Base-by-base conservation (phyloP, 805 yeast genomes). In the Saccharomycopsis guyanensis region DNA sequence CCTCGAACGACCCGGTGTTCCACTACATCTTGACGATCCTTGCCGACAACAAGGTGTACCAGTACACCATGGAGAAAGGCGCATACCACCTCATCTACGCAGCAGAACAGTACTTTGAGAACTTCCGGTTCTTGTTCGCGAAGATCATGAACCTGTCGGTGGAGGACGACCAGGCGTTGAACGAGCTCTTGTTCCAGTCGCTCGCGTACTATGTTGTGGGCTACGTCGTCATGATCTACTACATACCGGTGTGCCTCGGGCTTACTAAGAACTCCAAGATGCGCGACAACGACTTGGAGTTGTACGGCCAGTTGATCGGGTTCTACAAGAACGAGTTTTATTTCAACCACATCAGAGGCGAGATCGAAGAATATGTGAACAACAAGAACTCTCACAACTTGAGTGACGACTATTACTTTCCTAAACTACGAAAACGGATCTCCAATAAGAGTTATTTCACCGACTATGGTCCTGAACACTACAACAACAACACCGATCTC, bases 401-500 rank as follows among this genome's bases (percentile, higher is more conserved):
- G 24, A 40, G 37, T 38, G 43, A 41, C 20, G 20, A 32, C n/a
- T 40, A 40, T 23, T 44, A 40, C 36, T 44, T 47, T 36, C 53
- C 53, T 2, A 43, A 29, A 12, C 47, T 50, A 12, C 42, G 39
- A 40, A 47, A 38, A 34, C 27, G 52, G 25, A 43, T 40, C 37
- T 42, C 47, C 18, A 50, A 51, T 7, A 50, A 47, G 22, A 50
- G 53, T 35, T 50, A 50, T 32, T 42, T 50, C 25, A 50, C 53
- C 8, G 53, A 50, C 32, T 50, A 50, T 36, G 53, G 53, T 3
- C 53, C 53, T 3, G 53, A 50, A 34, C 44, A 27, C 20, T 43
- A 48, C 33, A 44, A 46, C 25, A 38, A 46, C 7, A 33, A 46
- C 13, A 41, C 43, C 37, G 51, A 36, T 18, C 19, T 39, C 2